Evolutionary conservation across 139 green algal species (phyloP), one percentile per base, ranked within the genome.

Genomic region (Auxenochlorella pyrenoidosa): DNA sequence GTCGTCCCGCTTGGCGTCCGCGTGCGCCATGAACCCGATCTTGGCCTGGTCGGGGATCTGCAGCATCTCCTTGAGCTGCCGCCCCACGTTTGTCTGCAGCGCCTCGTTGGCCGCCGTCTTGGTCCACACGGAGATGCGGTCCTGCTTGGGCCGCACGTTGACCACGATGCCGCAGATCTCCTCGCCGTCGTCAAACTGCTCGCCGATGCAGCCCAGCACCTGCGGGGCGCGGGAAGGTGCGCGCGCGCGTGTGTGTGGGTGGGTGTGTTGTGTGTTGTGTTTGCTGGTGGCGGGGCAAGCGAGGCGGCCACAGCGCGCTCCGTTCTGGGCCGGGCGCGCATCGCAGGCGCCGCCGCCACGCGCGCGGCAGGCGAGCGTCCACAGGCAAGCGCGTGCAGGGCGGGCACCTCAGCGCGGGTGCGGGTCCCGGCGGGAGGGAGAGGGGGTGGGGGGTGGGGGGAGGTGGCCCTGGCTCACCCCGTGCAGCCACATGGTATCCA

Each of bases 81-180:
- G 96, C 41, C 95, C 97, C 44, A 99, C 93, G 87, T 86, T 93
- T 43, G 95, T 90, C 93, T 98, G 96, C 81, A 90, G 91, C 32
- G 95, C 96, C 89, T 98, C 96, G 79, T 98, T 98, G 38, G 93
- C 89, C 6, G 96, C 94, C 5, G 95, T 99, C 85, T 97, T 97
- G 51, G 96, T 99, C 98, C 98, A 99, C 32, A 99, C 65, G 85
- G 96, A 93, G 70, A 99, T 94, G 51, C 95, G 92, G 92, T 99
- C 95, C 87, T 97, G 90, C 84, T 95, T 95, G 51, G 91, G 84
- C 0, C 98, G 90, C 44, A 99, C 94, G 80, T 96, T 98, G n/a
- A 98, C 96, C 65, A 98, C 97, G 47, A 97, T 94, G 34, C 98
- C 98, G 91, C 97, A 99, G 63, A 99, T 94, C 87, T 99, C 98